Conservation (phyloP, 805 yeast species). For the Yarrowia sp. region DNA sequence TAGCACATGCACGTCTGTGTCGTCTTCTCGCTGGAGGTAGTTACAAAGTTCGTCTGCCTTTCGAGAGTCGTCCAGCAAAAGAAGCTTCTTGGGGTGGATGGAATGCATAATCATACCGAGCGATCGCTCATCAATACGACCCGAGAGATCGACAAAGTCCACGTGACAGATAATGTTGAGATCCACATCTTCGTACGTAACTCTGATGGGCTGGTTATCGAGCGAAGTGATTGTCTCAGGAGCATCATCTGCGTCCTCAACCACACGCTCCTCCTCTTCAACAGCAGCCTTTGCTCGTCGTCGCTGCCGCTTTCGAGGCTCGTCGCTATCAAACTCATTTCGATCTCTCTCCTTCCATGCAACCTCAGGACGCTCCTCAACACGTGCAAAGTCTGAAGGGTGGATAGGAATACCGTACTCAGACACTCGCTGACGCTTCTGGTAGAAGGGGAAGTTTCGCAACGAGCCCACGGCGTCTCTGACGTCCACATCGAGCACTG, state of each 20-base stretch:
- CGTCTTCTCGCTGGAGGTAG: slow-evolving; percentile 33
- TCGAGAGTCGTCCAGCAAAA: slow-evolving; percentile 51
- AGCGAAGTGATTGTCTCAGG: slow-evolving; percentile 11
- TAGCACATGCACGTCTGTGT: slow-evolving; percentile 53
- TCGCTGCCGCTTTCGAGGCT: slow-evolving; percentile 31
- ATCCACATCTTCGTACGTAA: slow-evolving; percentile 5
- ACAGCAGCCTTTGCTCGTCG: slow-evolving; percentile 7
- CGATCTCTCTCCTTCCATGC: slow-evolving; percentile 34
- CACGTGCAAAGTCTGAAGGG: slow-evolving; percentile 64
- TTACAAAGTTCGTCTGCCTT: slow-evolving; percentile 41
- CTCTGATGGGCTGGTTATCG: slow-evolving; percentile 32
- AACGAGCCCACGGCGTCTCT: slow-evolving; percentile 44
- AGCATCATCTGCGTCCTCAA: slow-evolving; percentile 22
- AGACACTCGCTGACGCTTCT: slow-evolving; percentile 67
- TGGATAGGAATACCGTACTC: slow-evolving; percentile 87
- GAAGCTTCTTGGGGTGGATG: slow-evolving; percentile 75
- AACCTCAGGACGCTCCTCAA: slow-evolving; percentile 53
- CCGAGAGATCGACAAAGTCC: slow-evolving; percentile 79
- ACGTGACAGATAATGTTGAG: slow-evolving; percentile 71
- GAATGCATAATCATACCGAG: slow-evolving; percentile 76
- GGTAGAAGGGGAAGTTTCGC: slow-evolving; percentile 69
- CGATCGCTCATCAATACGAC: slow-evolving; percentile 84
- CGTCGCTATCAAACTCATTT: slow-evolving; percentile 21
- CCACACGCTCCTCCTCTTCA: slow-evolving; percentile 14
- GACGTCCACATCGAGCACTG: slow-evolving; percentile 53